phyloP scores from a whole-genome alignment of 805 yeast species.

The Metschnikowia lunata region DNA sequence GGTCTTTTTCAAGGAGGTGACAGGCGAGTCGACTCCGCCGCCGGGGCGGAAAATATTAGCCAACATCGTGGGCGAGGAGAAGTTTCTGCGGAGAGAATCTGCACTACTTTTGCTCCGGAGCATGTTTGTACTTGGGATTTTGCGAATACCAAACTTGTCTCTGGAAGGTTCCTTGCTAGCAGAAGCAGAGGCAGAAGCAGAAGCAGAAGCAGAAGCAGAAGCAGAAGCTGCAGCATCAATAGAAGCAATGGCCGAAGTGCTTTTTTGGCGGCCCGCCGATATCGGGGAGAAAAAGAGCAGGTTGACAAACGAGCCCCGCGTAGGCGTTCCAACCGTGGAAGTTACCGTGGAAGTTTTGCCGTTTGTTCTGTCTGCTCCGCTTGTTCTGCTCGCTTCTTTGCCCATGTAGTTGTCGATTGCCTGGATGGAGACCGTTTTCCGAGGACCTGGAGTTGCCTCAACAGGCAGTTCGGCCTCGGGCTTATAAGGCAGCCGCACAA shows the following conservation, averaged over 20 bases:
- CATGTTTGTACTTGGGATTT: conserved; percentile 1
- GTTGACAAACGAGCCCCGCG: conserved; percentile 6
- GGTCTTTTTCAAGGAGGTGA: not conserved
- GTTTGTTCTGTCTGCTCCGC: not conserved
- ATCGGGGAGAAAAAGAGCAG: conserved; percentile 12
- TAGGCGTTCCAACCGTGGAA: conserved; percentile 4
- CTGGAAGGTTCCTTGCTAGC: not conserved
- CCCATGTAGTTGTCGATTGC: not conserved
- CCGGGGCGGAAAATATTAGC: conserved; percentile 1
- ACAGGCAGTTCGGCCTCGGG: not conserved
- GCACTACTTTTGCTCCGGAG: not conserved
- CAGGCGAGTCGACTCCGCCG: not conserved
- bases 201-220: not conserved
- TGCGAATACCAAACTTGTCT: not conserved
- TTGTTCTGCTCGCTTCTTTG: not conserved
- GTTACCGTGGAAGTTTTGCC: not conserved
- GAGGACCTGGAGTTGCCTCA: too few relatives aligned
- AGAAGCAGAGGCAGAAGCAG: not conserved
- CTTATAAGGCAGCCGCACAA: conserved; percentile 14
- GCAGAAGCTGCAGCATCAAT: not conserved
- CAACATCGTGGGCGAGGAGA: conserved; percentile 8
- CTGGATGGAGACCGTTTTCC: too few relatives aligned
- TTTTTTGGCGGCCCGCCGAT: conserved; percentile 8
- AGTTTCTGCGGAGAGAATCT: conserved; percentile 3
- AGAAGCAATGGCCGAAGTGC: conserved; percentile 6